Evolutionary conservation across 768 basidiomycete genomes (phyloP).

Genomic region (Suillus variegatus): DNA sequence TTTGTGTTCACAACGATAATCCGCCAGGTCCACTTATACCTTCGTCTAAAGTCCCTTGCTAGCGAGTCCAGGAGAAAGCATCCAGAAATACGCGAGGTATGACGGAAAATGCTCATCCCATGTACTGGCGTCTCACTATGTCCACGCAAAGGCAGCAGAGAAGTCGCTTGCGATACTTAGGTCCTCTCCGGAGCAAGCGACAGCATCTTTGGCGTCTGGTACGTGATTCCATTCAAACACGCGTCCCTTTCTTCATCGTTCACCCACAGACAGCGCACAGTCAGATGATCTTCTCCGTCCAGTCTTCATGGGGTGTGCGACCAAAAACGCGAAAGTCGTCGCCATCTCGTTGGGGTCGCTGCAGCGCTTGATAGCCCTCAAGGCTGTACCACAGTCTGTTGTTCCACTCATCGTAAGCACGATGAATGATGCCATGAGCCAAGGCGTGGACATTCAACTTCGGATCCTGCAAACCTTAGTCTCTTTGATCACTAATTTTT

Average conservation of each 20-base stretch:
- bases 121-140: neutral
- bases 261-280: slow-evolving; percentile 65
- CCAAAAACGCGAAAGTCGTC: slow-evolving; percentile 92
- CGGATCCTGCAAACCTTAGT: slow-evolving; percentile 91
- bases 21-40: slow-evolving; percentile 13
- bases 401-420: slow-evolving; percentile 81
- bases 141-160: slow-evolving; percentile 69
- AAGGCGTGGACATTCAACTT: slow-evolving; percentile 96
- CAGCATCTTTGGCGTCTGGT: slow-evolving; percentile 74
- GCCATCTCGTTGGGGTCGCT: slow-evolving; percentile 89
- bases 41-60: slow-evolving; percentile 65
- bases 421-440: slow-evolving; percentile 85
- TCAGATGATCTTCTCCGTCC: slow-evolving; percentile 82
- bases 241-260: slow-evolving; percentile 11
- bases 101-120: neutral
- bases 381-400: slow-evolving; percentile 78
- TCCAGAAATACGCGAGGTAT: slow-evolving; percentile 91
- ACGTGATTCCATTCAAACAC: slow-evolving; percentile 23
- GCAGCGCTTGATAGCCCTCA: slow-evolving; percentile 85
- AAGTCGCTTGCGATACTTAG: slow-evolving; percentile 80
- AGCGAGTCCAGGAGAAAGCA: slow-evolving; percentile 88
- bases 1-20: slow-evolving; percentile 22
- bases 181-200: slow-evolving; percentile 81
- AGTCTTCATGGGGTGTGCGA: slow-evolving; percentile 92
- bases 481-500: slow-evolving; percentile 87